Base-by-base conservation (phyloP, 2,329 filamentous ascomycete genomes). In the Botryosphaeria agaves region DNA sequence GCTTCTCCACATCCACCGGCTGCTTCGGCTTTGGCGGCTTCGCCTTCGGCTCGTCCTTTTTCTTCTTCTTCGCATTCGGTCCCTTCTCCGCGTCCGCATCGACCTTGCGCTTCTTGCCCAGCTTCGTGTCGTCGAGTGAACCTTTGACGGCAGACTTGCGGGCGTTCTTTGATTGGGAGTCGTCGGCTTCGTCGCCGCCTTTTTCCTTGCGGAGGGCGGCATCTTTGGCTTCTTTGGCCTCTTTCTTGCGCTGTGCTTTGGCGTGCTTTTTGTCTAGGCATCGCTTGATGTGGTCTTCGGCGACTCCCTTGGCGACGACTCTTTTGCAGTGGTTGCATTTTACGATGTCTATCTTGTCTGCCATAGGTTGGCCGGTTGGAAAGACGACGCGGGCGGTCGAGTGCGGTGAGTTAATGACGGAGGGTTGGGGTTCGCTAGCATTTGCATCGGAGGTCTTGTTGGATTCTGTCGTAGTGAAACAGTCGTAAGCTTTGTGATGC, bases 251-350 rank as follows among this genome's bases (percentile, higher is more conserved):
- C 46, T 69, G 58, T 29, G 60, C 55, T 43, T 65, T 74, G 45
- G 72, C 69, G 39, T 69, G 83, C 57, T 92, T 93, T 33, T 84
- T 71, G 41, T 76, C 77, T 34, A 94, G 59, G 45, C 87, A 98
- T 27, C 76, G 72, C 21, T 76, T 75, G 36, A 93, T 82, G 47
- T 98, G 87, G 12, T 71, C 69, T 34, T 76, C 76, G 2, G 81
- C 78, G 1, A 72, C 74, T 18, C 72, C 72, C 43, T 76, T 79
- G 9, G 89, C 62, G 8, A 93, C 70, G 30, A 79, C 79, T 44
- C 91, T 85, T 56, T 89, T 93, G 59, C 87, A 98, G 51, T 91
- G 83, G 51, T 89, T 94, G 66, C 87, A 98, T 41, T 60, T 55
- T 30, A 89, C 74, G 7, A 82, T 67, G 38, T 92, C 82, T 7